Conservation (phyloP, 495 filamentous ascomycete genomes). For the Penicillium coffeae region DNA sequence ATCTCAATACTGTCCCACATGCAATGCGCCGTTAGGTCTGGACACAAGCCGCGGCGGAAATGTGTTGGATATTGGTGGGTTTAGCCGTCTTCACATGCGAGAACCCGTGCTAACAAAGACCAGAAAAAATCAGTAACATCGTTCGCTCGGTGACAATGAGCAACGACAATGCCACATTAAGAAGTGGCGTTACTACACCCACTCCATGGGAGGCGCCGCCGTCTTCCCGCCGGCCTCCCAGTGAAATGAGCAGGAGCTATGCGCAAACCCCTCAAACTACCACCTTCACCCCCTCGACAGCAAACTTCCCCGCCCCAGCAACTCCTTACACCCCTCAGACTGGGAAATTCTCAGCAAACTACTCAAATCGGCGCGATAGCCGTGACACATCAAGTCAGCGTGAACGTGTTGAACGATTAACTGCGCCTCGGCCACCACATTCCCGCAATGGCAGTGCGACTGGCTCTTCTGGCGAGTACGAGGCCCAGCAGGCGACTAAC, state of each 20-base stretch:
- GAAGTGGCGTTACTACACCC: conserved; percentile 52
- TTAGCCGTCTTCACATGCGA: background rate
- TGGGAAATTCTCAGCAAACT: background rate
- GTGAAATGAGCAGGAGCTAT: conserved; percentile 42
- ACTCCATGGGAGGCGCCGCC: conserved; percentile 56
- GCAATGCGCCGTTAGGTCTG: conserved; percentile 86
- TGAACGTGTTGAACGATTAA: conserved; percentile 59
- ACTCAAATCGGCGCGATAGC: conserved; percentile 43
- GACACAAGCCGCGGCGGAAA: conserved; percentile 96
- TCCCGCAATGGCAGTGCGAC: conserved; percentile 72
- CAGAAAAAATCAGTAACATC: conserved; percentile 94
- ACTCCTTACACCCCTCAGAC: background rate
- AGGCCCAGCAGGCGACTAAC: conserved; percentile 46
- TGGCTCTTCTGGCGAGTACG: conserved; percentile 74
- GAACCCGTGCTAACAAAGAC: background rate
- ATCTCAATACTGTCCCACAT: conserved; percentile 91
- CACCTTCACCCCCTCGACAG: background rate
- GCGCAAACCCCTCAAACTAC: background rate
- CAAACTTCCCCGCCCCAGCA: background rate
- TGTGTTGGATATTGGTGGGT: conserved; percentile 87
- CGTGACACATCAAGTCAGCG: conserved; percentile 51
- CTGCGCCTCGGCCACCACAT: conserved; percentile 45
- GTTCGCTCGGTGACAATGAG: conserved; percentile 77
- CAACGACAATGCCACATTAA: conserved; percentile 48
- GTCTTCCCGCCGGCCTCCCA: conserved; percentile 46